These are phyloP conservation scores for Calycina herbarum DNA, from an alignment of 2,329 filamentous ascomycete genomes.

Conservation along the genomic window DNA sequence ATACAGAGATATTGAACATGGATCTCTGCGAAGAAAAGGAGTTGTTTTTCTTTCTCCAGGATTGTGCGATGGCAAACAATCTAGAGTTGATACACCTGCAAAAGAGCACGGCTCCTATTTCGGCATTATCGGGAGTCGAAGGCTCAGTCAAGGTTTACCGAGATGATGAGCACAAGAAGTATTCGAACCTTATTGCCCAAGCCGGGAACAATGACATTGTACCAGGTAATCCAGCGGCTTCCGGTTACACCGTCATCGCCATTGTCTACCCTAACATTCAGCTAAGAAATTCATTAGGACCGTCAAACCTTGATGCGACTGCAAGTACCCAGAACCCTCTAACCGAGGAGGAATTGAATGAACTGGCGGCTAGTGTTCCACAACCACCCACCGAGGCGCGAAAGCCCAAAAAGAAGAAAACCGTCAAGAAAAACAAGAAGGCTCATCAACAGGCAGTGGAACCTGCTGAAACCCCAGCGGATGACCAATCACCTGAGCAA, in stretches of 20 bases:
- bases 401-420: not conserved
- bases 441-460: not conserved
- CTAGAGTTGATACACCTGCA: conserved; percentile 14
- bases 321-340: not conserved
- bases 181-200: not conserved
- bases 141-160: conserved; percentile 4
- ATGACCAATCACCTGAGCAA: not conserved
- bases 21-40: conserved; percentile 11
- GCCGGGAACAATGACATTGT: not conserved
- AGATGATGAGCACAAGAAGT: conserved; percentile 4
- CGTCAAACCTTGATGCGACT: not conserved
- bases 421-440: not conserved
- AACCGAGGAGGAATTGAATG: not conserved
- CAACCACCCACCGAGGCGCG: not conserved
- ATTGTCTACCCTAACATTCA: not conserved
- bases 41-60: conserved; percentile 21
- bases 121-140: not conserved
- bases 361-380: conserved; percentile 1
- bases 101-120: not conserved
- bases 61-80: conserved; percentile 22
- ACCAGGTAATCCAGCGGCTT: conserved; percentile 2
- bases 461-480: not conserved
- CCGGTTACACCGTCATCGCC: conserved; percentile 4
- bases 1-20: conserved; percentile 10
- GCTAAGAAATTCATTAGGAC: not conserved